Base-by-base conservation (phyloP, 345 rosid genomes). In the Combretum micranthum region DNA sequence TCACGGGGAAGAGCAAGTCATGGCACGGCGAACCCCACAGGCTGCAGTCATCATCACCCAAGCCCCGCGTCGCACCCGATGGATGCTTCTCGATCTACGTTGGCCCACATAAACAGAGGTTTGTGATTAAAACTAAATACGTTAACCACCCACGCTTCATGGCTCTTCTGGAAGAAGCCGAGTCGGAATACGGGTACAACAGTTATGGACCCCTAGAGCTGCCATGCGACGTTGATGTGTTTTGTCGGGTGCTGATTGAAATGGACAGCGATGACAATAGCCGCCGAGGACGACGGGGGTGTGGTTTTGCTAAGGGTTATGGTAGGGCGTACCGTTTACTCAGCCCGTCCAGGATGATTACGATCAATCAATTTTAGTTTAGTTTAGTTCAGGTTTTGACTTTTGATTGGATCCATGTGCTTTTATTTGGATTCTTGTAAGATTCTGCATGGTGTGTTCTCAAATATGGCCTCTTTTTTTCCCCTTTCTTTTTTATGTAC, bases 1-100 rank as follows among this genome's bases (percentile, higher is more conserved):
- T 66, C 8, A 15, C 76, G 47, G 50, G 17, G 47, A 87, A 69
- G 72, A 83, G 84, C 79, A 83, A 53, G 53, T 80, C 93, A n/a
- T 80, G 86, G 67, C 59, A 20, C 26, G 60, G 72, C 18, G 12
- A 20, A 0, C 47, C 21, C 21, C 44, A 21, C 8, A 4, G 5
- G 23, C 50, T 12, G 23, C 50, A 15, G 23, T 12, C 51, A n/a
- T 20, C 50, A 20, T 8, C 21, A n/a, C 47, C 18, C 16, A 70
- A 55, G 26, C 23, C 21, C 13, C 67, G 60, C 11, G 73, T 76
- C 32, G 77, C 75, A 0, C 93, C 88, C 0, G 76, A 65, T 10
- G 89, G 93, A 4, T 86, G 85, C 69, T 81, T 86, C 64, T 57
- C 87, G 16, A 90, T 83, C 32, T 83, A 81, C 45, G 87, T 86